Base-by-base conservation (phyloP, 495 filamentous ascomycete species). In the Pyrenopolyporus hunteri region DNA sequence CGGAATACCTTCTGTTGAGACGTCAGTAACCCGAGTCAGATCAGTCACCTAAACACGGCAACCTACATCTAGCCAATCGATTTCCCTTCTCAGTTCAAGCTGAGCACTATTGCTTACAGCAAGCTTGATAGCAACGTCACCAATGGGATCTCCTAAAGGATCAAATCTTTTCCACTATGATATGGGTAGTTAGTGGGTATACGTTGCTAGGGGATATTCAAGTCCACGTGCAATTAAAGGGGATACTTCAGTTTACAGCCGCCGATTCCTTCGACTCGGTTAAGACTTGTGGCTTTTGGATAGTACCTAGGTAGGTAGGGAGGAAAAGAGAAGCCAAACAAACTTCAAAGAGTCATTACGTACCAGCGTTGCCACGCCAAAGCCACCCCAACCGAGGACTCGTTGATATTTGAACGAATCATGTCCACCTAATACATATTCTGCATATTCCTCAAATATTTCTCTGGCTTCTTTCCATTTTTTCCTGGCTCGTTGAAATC, bases 141-240 rank as follows among this genome's bases (percentile, higher is more conserved):
- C 4, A 6, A 8, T 16, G 3, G 1, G 20, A n/a, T 11, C 17
- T 3, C 11, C 10, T 0, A 1, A 6, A 1, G 7, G 5, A n/a
- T 14, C 14, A 26, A 59, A n/a, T n/a, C n/a, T n/a, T 33, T 5
- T n/a, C 55, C 55, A 59, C 55, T 59, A 11, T 33, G 19, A 8
- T 9, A 17, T 50, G 2, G 3, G 20, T 6, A 1, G n/a, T 59
- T 22, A 59, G 29, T 26, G 0, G 6, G 35, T 39, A 19, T 2
- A 16, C 13, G 13, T n/a, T n/a, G n/a, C n/a, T n/a, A n/a, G n/a
- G n/a, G n/a, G n/a, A n/a, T n/a, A n/a, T n/a, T n/a, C n/a, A n/a
- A n/a, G n/a, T n/a, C n/a, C n/a, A n/a, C n/a, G n/a, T n/a, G n/a
- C n/a, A n/a, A n/a, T n/a, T n/a, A n/a, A n/a, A n/a, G n/a, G n/a